These are phyloP conservation scores for Moelleriella libera DNA, from an alignment of 2,329 filamentous ascomycete species.

Conservation along the genomic window DNA sequence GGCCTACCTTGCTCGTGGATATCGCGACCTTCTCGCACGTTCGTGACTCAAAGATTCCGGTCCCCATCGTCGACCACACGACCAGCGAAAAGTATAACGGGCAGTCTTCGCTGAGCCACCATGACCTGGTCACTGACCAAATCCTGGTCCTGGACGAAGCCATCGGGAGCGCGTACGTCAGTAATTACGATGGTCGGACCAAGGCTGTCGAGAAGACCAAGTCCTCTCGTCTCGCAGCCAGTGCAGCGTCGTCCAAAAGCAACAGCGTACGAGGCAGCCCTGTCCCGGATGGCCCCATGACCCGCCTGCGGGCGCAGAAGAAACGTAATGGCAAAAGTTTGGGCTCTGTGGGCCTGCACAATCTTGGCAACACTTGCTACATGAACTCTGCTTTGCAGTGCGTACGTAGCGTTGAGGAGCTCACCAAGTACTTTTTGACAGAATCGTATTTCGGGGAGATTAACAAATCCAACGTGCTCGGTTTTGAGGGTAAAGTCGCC, in stretches of 20 bases:
- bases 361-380: conserved; percentile 95
- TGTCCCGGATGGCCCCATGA: conserved; percentile 43
- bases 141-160: conserved; percentile 76
- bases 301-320: conserved; percentile 56
- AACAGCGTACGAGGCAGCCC: conserved; percentile 57
- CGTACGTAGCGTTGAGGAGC: conserved; percentile 80
- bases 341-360: conserved; percentile 73
- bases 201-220: conserved; percentile 21
- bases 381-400: conserved; percentile 98
- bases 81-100: conserved; percentile 68
- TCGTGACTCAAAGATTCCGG: conserved; percentile 11
- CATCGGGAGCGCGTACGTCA: conserved; percentile 44
- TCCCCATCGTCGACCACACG: conserved; percentile 46
- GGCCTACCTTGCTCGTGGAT: conserved; percentile 28
- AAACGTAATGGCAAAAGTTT: conserved; percentile 55
- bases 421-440: conserved; percentile 80
- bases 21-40: conserved; percentile 37
- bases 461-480: conserved; percentile 73
- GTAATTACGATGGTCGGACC: conserved; percentile 25
- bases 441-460: conserved; percentile 65
- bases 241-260: conserved; percentile 13
- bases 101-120: conserved; percentile 46
- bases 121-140: conserved; percentile 57
- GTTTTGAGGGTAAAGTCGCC: conserved; percentile 78
- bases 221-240: conserved; percentile 13